Conservation (phyloP, 176 grass and related monocot species). For the Aegilops tauschii region DNA sequence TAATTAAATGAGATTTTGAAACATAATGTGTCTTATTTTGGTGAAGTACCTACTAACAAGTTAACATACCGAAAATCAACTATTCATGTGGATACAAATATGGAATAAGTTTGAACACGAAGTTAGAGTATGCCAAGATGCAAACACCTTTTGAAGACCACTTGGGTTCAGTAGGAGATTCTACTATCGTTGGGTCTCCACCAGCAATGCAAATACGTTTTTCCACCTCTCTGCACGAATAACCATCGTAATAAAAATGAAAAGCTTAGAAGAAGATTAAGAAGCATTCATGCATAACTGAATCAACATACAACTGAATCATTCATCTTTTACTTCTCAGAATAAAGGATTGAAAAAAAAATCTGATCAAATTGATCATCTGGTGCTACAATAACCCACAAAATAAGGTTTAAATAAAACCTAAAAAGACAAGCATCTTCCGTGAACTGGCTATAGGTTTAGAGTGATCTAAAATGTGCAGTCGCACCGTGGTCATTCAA, state of each 20-base stretch:
- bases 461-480: neutral
- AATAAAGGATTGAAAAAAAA: neutral
- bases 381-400: slow-evolving; percentile 10
- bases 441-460: neutral
- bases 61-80: neutral
- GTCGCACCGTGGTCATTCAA: neutral
- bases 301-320: neutral
- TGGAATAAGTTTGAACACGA: neutral
- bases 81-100: neutral
- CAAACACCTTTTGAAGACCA: slow-evolving; percentile 85
- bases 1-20: slow-evolving; percentile 24
- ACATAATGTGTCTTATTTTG: neutral
- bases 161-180: slow-evolving; percentile 96
- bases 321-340: neutral
- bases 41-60: neutral
- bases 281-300: neutral
- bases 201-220: slow-evolving; percentile 72
- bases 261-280: neutral
- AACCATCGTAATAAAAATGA: neutral
- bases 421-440: neutral
- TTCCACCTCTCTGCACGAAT: slow-evolving; percentile 50
- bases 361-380: neutral
- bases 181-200: slow-evolving; percentile 62
- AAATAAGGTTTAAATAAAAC: neutral
- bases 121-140: neutral